A percentile compares a stretch with the other conserved stretches of the same genome.
Conservation (phyloP, 2,329 filamentous ascomycete species). For the Cladophialophora chaetospira region DNA sequence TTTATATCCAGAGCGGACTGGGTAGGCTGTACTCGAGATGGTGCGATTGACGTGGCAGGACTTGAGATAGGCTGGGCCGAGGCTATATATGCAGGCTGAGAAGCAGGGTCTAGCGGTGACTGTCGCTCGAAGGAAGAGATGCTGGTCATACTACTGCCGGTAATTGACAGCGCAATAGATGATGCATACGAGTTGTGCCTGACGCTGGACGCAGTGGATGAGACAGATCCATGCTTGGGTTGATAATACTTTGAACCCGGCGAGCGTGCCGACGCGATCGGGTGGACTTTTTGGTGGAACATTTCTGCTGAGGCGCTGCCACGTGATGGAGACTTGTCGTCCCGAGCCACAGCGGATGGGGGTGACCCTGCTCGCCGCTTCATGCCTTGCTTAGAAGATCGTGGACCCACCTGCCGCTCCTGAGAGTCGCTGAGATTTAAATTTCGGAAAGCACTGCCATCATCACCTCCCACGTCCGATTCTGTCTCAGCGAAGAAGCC, state of each 20-base stretch:
- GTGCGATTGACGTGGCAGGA: conserved; percentile 40
- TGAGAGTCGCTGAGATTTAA: conserved; percentile 44
- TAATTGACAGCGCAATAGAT: conserved; percentile 59
- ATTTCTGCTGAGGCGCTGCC: conserved; percentile 28
- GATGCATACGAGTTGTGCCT: conserved; percentile 66
- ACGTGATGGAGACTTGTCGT: conserved; percentile 38
- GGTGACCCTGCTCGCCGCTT: conserved; percentile 68
- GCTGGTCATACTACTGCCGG: conserved; percentile 66
- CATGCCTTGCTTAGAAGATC: conserved; percentile 54
- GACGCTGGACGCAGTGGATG: conserved; percentile 65
- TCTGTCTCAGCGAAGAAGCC: conserved; percentile 56
- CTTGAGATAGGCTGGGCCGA: conserved; percentile 46
- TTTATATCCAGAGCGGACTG: conserved; percentile 39
- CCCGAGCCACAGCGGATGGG: conserved; percentile 54
- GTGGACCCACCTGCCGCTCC: conserved; percentile 37
- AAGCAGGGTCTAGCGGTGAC: conserved; percentile 60
- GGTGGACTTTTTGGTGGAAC: conserved; percentile 15
- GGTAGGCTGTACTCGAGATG: conserved; percentile 27
- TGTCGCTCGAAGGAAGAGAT: conserved; percentile 63
- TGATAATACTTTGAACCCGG: conserved; percentile 55
- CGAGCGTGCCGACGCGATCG: conserved; percentile 46
- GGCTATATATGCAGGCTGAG: conserved; percentile 55
- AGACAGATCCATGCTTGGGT: conserved; percentile 62
- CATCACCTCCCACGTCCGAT: conserved; percentile 44
- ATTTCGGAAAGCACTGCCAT: conserved; percentile 40